phyloP scores from a whole-genome alignment of 371 early-diverging fungal genomes.

The Rhizopus sp. region DNA sequence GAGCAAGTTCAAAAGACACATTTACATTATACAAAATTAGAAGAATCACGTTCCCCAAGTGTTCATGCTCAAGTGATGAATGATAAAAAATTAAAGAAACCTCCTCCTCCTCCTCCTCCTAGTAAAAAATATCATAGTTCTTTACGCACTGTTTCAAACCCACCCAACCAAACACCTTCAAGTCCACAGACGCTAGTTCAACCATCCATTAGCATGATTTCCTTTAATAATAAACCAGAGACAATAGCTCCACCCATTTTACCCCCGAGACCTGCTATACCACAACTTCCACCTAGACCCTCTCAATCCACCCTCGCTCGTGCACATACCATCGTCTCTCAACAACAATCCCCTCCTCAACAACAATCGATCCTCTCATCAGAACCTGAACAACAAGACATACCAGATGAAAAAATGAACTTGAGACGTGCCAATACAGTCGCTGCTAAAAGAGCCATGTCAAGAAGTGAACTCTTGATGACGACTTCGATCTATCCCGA shows the following conservation, averaged over 20 bases:
- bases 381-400: not conserved
- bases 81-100: slow-evolving; percentile 14
- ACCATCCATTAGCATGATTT: slow-evolving; percentile 5
- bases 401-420: not conserved
- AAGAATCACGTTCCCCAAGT: slow-evolving; percentile 23
- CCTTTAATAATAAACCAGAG: not conserved
- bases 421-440: slow-evolving; percentile 19
- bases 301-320: slow-evolving; percentile 39
- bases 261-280: slow-evolving; percentile 29
- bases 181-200: slow-evolving; percentile 9
- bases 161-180: slow-evolving; percentile 7
- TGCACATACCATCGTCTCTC: slow-evolving; percentile 31
- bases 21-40: slow-evolving; percentile 28
- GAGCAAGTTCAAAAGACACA: slow-evolving; percentile 29
- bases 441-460: slow-evolving; percentile 18
- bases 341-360: not conserved
- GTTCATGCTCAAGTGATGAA: slow-evolving; percentile 9
- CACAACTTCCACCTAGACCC: slow-evolving; percentile 43
- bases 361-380: not conserved
- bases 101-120: slow-evolving; percentile 44
- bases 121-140: slow-evolving; percentile 45
- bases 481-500: slow-evolving; percentile 20
- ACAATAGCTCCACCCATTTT: slow-evolving; percentile 13
- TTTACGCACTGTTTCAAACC: slow-evolving; percentile 11
- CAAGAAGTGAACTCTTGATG: slow-evolving; percentile 20